Conservation (phyloP, 1,139 yeast species). For the Taiozyma sp. region DNA sequence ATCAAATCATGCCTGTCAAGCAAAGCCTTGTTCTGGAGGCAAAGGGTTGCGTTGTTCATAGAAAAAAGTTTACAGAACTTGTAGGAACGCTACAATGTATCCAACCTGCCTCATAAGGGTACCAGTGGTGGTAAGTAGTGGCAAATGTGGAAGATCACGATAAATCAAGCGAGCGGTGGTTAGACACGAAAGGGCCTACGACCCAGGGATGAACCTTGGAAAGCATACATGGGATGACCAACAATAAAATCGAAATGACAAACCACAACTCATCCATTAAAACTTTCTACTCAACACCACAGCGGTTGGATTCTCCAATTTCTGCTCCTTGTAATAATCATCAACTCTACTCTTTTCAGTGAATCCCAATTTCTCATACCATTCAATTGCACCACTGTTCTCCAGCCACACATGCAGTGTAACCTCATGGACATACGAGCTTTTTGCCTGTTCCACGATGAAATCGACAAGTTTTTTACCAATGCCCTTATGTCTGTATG, state of each 20-base stretch:
- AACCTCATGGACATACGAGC: slow-evolving; percentile 49
- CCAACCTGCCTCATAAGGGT: too few species aligned
- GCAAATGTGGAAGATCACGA: too few species aligned
- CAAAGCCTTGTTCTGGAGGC: too few species aligned
- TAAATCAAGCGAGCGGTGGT: too few species aligned
- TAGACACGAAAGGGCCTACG: too few species aligned
- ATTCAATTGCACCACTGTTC: slow-evolving; percentile 41
- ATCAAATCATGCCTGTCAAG: too few species aligned
- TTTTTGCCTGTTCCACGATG: slow-evolving; percentile 50
- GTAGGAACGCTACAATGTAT: too few species aligned
- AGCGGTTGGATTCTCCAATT: slow-evolving; percentile 44
- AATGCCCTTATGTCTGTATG: slow-evolving; percentile 56
- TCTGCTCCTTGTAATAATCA: slow-evolving; percentile 50
- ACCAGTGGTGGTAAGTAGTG: too few species aligned
- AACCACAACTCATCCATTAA: slow-evolving; percentile 8
- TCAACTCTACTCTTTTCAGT: slow-evolving; percentile 34
- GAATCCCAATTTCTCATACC: slow-evolving; percentile 59
- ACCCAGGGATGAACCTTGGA: too few species aligned
- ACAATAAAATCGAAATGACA: background rate
- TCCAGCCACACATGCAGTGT: slow-evolving; percentile 55
- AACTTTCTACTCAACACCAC: slow-evolving; percentile 29
- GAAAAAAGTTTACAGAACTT: too few species aligned
- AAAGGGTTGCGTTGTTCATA: too few species aligned
- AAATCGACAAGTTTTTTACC: slow-evolving; percentile 56
- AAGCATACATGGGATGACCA: background rate